Evolutionary conservation across 129 eudicot species (phyloP).

Genomic region (Artemisia annua): DNA sequence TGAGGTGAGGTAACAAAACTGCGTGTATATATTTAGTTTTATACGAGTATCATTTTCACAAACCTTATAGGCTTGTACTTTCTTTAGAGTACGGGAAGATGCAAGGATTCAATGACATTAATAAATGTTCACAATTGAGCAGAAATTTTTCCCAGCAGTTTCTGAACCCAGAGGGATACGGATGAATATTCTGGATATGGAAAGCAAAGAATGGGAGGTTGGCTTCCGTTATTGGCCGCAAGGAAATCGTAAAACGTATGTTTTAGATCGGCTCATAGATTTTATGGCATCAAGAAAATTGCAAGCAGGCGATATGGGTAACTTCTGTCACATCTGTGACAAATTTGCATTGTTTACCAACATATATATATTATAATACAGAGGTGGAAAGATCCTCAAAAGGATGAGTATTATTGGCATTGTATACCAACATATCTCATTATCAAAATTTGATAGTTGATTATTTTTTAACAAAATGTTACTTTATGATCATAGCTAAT

Average conservation of each 20-base stretch:
- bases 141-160: constrained; percentile 60
- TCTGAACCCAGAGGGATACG: constrained; percentile 44
- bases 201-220: constrained; percentile 59
- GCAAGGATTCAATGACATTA: constrained; percentile 15
- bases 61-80: constrained; percentile 14
- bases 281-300: constrained; percentile 48
- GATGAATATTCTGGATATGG: constrained; percentile 53
- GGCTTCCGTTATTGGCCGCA: constrained; percentile 53
- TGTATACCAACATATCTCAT: too few species aligned
- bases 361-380: too few species aligned
- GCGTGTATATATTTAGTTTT: constrained; percentile 1
- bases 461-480: neutral
- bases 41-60: constrained; percentile 4
- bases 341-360: neutral
- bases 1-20: constrained; percentile 49
- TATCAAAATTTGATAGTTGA: too few species aligned
- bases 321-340: constrained; percentile 4
- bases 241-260: constrained; percentile 50
- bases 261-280: constrained; percentile 73
- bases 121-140: constrained; percentile 22
- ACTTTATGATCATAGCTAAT: neutral
- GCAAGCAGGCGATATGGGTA: constrained; percentile 77
- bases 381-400: neutral
- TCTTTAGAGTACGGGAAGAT: constrained; percentile 15
- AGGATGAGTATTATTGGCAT: neutral